These are phyloP conservation scores for Mikania micrantha DNA, from an alignment of 129 eudicot species.

Conservation along the genomic window DNA sequence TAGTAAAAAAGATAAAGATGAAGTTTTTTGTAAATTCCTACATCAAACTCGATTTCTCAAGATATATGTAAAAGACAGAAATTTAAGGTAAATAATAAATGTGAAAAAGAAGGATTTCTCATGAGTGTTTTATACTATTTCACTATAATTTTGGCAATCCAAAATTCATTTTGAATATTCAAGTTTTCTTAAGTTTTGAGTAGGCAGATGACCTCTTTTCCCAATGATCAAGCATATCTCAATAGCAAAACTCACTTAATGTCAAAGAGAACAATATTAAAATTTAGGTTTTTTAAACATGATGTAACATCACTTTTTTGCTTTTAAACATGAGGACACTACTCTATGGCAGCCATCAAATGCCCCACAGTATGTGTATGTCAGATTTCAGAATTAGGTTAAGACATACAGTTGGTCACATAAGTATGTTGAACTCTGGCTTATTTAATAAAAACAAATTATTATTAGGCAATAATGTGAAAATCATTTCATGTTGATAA, in stretches of 20 bases:
- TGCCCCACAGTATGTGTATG: too few relatives aligned
- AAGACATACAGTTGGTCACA: too few relatives aligned
- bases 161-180: too few relatives aligned
- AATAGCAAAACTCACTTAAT: background rate
- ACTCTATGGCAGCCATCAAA: too few relatives aligned
- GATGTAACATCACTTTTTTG: background rate
- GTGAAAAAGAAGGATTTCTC: background rate
- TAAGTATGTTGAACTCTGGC: too few relatives aligned
- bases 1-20: conserved; percentile 6
- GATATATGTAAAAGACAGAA: too few relatives aligned
- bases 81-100: too few relatives aligned
- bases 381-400: too few relatives aligned
- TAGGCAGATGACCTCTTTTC: background rate
- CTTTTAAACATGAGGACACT: background rate
- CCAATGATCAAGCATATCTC: background rate
- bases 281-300: background rate
- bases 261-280: background rate
- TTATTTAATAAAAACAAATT: too few relatives aligned
- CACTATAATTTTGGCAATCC: too few relatives aligned
- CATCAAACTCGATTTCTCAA: background rate
- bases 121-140: too few relatives aligned
- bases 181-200: too few relatives aligned
- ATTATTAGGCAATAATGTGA: background rate
- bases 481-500: background rate
- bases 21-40: background rate